A percentile compares a stretch with the other conserved stretches of the same genome.
Evolutionary conservation across 2,329 filamentous ascomycete genomes (phyloP).

Genomic region (Colletotrichum kahawae): DNA sequence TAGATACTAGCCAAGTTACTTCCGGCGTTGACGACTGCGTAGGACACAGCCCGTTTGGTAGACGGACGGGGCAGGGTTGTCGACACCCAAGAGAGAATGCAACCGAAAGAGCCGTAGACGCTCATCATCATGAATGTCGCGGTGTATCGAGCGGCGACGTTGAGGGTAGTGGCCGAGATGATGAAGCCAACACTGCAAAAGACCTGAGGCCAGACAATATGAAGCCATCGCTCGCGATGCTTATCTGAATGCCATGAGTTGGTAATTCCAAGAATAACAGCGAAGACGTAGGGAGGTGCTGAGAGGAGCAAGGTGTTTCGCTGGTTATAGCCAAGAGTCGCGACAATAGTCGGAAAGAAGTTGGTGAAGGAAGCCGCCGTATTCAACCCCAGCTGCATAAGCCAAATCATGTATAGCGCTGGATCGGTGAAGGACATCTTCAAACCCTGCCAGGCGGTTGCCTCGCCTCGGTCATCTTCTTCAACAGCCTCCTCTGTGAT

Average conservation of each 20-base stretch:
- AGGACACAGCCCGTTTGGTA: conserved; percentile 68
- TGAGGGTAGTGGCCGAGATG: neutral
- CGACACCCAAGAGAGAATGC: conserved; percentile 71
- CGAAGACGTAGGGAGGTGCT: conserved; percentile 19
- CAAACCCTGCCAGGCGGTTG: neutral
- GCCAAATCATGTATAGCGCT: conserved; percentile 5
- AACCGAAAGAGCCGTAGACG: neutral
- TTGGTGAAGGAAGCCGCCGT: neutral
- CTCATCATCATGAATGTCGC: conserved; percentile 16
- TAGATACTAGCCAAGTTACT: conserved; percentile 62
- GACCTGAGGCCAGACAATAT: conserved; percentile 45
- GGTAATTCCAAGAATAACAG: conserved; percentile 25
- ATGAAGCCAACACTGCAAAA: conserved; percentile 34
- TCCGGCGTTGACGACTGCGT: conserved; percentile 61
- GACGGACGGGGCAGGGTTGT: conserved; percentile 76
- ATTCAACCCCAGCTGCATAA: conserved; percentile 3
- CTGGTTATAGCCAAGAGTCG: neutral
- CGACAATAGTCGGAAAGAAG: neutral
- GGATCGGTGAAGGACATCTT: neutral
- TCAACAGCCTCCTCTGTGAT: neutral
- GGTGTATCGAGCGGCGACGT: neutral
- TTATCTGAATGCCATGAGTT: conserved; percentile 44
- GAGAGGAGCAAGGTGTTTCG: conserved; percentile 19
- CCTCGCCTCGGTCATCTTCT: neutral
- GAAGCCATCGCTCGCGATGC: conserved; percentile 51